Evolutionary conservation across 352 stramenopile genomes (phyloP).

Genomic region (Phytophthora brassicae): DNA sequence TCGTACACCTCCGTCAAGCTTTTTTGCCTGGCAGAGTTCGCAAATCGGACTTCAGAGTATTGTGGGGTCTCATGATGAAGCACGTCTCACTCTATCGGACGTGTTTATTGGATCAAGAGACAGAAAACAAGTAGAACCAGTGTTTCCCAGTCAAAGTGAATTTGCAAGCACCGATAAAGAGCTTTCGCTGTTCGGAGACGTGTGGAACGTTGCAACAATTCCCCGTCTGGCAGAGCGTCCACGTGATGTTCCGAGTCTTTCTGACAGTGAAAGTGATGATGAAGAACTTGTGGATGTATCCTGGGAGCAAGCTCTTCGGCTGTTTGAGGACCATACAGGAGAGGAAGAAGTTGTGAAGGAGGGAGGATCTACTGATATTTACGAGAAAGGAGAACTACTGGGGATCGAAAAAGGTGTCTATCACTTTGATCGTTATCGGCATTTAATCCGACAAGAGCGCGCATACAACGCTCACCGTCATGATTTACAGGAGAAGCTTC

Average conservation of each 20-base stretch:
- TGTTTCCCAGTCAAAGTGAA: slow-evolving; percentile 7
- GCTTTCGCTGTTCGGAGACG: slow-evolving; percentile 27
- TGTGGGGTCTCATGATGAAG: slow-evolving; percentile 16
- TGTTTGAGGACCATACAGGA: slow-evolving; percentile 26
- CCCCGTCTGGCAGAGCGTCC: slow-evolving; percentile 34
- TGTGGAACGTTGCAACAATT: slow-evolving; percentile 50
- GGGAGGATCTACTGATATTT: slow-evolving; percentile 29
- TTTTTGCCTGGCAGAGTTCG: slow-evolving; percentile 35
- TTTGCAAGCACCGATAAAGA: neutral
- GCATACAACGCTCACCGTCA: slow-evolving; percentile 55
- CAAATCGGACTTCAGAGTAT: slow-evolving; percentile 49
- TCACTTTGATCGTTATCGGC: slow-evolving; percentile 59
- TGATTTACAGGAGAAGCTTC: slow-evolving; percentile 49
- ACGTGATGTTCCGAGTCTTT: slow-evolving; percentile 57
- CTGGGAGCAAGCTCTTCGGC: slow-evolving; percentile 18
- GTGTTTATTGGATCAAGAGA: slow-evolving; percentile 19
- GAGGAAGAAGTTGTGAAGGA: slow-evolving; percentile 38
- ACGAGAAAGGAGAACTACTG: slow-evolving; percentile 45
- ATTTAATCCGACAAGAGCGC: slow-evolving; percentile 61
- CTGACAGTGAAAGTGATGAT: slow-evolving; percentile 79
- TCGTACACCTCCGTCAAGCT: slow-evolving; percentile 37
- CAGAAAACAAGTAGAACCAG: slow-evolving; percentile 21
- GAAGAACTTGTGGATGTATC: slow-evolving; percentile 29
- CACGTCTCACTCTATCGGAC: slow-evolving; percentile 28
- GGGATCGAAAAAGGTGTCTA: slow-evolving; percentile 34